These are phyloP conservation scores for Botrytis paeoniae DNA, from an alignment of 2,329 filamentous ascomycete genomes.

Conservation along the genomic window DNA sequence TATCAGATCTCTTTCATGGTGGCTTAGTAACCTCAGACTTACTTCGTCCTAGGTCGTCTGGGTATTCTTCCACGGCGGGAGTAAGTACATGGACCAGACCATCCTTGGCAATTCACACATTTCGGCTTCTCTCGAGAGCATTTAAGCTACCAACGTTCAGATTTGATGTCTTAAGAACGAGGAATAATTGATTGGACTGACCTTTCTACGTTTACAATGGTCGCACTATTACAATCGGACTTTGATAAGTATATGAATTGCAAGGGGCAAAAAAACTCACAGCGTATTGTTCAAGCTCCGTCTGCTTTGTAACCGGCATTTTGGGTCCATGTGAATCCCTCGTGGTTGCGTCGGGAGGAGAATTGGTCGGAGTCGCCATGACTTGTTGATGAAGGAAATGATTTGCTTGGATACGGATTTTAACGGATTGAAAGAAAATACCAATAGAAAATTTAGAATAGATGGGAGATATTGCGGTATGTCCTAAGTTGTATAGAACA, in stretches of 20 bases:
- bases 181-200: background rate
- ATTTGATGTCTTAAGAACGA: background rate
- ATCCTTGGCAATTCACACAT: conserved; percentile 21
- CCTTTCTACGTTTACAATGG: conserved; percentile 7
- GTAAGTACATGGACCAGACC: conserved; percentile 22
- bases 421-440: background rate
- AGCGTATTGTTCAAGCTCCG: background rate
- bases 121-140: conserved; percentile 24
- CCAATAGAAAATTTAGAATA: background rate
- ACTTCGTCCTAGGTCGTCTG: conserved; percentile 19
- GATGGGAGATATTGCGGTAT: background rate
- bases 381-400: no score
- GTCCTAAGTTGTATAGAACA: background rate
- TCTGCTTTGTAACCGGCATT: background rate
- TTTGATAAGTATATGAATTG: background rate
- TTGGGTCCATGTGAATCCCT: background rate
- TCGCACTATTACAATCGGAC: background rate
- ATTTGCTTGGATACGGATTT: background rate
- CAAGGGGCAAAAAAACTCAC: background rate
- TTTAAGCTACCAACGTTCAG: background rate
- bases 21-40: background rate
- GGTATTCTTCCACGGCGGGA: conserved; percentile 21
- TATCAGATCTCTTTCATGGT: background rate
- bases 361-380: background rate
- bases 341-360: background rate